Evolutionary conservation across 495 filamentous ascomycete species (phyloP).

Genomic region (Hypoxylon cercidicola): DNA sequence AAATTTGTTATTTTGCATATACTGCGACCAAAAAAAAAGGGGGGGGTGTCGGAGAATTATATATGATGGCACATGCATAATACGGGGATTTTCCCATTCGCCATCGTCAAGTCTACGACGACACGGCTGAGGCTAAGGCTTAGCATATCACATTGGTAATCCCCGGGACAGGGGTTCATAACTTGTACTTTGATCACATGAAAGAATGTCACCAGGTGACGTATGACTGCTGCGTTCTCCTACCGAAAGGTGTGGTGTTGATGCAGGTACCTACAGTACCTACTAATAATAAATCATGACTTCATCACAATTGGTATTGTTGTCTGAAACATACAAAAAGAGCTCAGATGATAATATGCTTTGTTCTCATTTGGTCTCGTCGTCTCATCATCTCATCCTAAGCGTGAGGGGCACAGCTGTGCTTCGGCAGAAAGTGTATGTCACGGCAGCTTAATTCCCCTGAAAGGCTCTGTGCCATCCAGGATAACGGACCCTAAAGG

Average conservation of each 20-base stretch:
- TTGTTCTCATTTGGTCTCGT: no score
- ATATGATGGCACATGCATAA: slow-evolving; percentile 28
- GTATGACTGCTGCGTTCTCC: slow-evolving; percentile 20
- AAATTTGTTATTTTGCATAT: slow-evolving; percentile 19
- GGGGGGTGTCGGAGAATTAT: slow-evolving; percentile 17
- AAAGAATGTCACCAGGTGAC: slow-evolving; percentile 27
- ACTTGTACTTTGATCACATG: slow-evolving; percentile 12
- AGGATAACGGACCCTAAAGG: slow-evolving; percentile 1
- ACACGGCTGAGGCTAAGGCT: neutral
- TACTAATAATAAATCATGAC: neutral
- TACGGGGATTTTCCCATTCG: slow-evolving; percentile 7
- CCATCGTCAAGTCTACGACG: slow-evolving; percentile 5
- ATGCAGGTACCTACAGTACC: no score
- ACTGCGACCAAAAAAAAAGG: slow-evolving; percentile 10
- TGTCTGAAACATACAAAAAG: no score
- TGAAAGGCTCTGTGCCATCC: neutral
- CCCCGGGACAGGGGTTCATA: slow-evolving; percentile 3
- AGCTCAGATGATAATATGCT: no score
- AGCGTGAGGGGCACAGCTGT: neutral
- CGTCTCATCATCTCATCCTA: neutral
- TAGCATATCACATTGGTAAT: slow-evolving; percentile 20
- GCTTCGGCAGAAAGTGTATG: neutral
- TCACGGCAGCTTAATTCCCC: neutral
- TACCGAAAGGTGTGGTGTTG: neutral
- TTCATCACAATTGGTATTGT: no score